phyloP scores from a whole-genome alignment of 148 eudicot genomes.

The Chenopodium berlandieri region DNA sequence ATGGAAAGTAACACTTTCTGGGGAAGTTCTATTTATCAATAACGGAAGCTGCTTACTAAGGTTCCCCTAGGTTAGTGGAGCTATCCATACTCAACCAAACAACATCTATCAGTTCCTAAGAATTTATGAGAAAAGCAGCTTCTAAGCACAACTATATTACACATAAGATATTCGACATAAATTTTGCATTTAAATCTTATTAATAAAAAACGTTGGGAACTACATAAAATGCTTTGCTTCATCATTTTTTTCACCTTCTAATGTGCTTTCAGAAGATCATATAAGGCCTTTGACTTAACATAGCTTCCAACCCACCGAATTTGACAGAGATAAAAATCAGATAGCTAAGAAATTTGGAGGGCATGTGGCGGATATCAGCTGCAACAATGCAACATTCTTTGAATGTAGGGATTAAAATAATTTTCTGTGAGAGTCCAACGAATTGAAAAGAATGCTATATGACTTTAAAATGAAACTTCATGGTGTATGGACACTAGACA shows the following conservation, averaged over 20 bases:
- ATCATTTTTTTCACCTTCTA: neutral
- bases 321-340: neutral
- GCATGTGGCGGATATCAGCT: neutral
- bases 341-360: neutral
- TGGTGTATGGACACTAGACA: neutral
- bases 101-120: no score
- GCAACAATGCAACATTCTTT: neutral
- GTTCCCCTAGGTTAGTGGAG: no score
- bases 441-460: neutral
- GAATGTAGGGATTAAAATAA: neutral
- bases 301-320: neutral
- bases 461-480: neutral
- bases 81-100: no score
- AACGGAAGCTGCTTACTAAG: no score
- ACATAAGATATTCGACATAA: no score
- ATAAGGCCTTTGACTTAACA: neutral
- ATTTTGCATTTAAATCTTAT: no score
- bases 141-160: no score
- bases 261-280: neutral
- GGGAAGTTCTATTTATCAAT: no score
- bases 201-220: no score
- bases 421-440: neutral
- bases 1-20: no score
- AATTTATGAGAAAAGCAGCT: no score
- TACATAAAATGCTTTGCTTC: neutral